phyloP scores from a whole-genome alignment of 257 asterid species.

The Gentiana dahurica region DNA sequence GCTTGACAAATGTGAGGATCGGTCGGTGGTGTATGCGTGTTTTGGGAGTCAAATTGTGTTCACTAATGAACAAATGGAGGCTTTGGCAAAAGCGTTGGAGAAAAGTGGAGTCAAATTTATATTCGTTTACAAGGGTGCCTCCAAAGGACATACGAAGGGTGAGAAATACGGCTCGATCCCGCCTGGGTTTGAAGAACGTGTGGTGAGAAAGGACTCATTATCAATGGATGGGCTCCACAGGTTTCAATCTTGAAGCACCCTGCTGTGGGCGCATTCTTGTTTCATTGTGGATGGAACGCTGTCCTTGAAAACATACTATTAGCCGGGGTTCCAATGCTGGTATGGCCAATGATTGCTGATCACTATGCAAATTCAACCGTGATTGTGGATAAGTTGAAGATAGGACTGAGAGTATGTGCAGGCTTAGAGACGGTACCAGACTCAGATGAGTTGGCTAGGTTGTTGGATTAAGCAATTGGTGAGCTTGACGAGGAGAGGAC shows the following conservation, averaged over 20 bases:
- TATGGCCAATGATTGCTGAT: slow-evolving; percentile 90
- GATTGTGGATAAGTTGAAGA: slow-evolving; percentile 43
- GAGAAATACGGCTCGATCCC: slow-evolving; percentile 38
- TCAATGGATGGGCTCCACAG: slow-evolving; percentile 79
- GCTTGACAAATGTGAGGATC: slow-evolving; percentile 44
- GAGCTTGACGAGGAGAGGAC: slow-evolving; percentile 22
- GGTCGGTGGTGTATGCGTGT: slow-evolving; percentile 49
- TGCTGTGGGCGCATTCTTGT: slow-evolving; percentile 30
- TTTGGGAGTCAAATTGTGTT: slow-evolving; percentile 75
- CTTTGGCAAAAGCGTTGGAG: slow-evolving; percentile 36
- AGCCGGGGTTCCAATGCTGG: slow-evolving; percentile 56
- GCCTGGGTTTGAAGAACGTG: slow-evolving; percentile 52
- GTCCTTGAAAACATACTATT: slow-evolving; percentile 30
- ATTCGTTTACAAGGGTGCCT: slow-evolving; percentile 38
- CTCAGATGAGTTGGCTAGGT: slow-evolving; percentile 24
- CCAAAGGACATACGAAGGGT: slow-evolving; percentile 33
- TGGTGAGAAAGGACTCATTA: slow-evolving; percentile 46
- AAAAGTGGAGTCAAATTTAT: slow-evolving; percentile 47
- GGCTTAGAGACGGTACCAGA: slow-evolving; percentile 39
- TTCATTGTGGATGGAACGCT: slow-evolving; percentile 84
- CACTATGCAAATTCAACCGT: slow-evolving; percentile 49
- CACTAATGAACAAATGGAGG: slow-evolving; percentile 49
- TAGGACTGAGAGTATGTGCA: slow-evolving; percentile 51
- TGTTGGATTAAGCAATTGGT: slow-evolving; percentile 18
- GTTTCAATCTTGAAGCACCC: slow-evolving; percentile 42